Base-by-base conservation (phyloP, 2,329 filamentous ascomycete genomes). In the Lecanicillium sp. region DNA sequence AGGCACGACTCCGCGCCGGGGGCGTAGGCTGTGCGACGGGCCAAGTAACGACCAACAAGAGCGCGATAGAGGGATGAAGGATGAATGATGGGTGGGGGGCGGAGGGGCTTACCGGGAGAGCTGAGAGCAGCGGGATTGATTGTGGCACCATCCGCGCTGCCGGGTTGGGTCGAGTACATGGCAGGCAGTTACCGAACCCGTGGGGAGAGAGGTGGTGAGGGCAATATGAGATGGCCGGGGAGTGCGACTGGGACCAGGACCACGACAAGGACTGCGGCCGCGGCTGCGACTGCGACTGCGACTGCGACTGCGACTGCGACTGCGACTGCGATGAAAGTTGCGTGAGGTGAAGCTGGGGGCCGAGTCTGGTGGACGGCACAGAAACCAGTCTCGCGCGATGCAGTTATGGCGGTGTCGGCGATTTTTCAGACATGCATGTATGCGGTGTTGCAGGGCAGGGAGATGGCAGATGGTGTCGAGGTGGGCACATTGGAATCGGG, bases 51-150 rank as follows among this genome's bases (percentile, higher is more conserved):
- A 43, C 48, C 10, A 47, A 26, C 23, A 24, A 21, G 19, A 35
- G 20, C 15, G 38, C 4, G 19, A 33, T 26, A 26, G 27, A 35
- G 29, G 29, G 33, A 45, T 29, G 15, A n/a, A 24, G 12, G 49
- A n/a, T n/a, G n/a, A n/a, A n/a, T n/a, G n/a, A n/a, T n/a, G n/a
- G n/a, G n/a, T n/a, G n/a, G n/a, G 24, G 48, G 32, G 51, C 41
- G 47, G 38, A 56, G 53, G 30, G 40, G 75, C 72, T 68, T 83
- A 91, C 86, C 81, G 74, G 83, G 73, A 65, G 83, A 84, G 72
- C 86, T 89, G 73, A 95, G 78, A 55, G 86, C 87, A 62, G 87
- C 87, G 66, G 89, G 89, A 76, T 94, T 88, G 76, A 95, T 93
- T 64, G 89, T 94, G 66, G 86, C 87, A 74, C 85, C 85, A 67